Evolutionary conservation across 2,329 filamentous ascomycete species (phyloP).

Genomic region (Xylaria polymorpha): DNA sequence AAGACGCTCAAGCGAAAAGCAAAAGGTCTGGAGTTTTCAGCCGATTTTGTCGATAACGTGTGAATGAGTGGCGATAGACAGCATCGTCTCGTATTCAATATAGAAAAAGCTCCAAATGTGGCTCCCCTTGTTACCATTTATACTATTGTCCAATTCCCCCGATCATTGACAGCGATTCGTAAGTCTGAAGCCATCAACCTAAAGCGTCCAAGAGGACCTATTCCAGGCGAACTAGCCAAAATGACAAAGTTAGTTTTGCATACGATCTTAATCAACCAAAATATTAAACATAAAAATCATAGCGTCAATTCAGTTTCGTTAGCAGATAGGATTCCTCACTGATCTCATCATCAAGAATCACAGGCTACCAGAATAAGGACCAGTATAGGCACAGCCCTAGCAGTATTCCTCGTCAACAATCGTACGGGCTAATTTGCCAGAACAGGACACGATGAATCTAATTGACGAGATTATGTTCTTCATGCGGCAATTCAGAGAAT

Average conservation of each 20-base stretch:
- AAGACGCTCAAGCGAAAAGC: neutral
- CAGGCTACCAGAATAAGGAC: no score
- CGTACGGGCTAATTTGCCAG: no score
- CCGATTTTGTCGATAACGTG: neutral
- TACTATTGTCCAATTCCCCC: conserved; percentile 33
- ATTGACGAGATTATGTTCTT: no score
- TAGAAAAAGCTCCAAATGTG: neutral
- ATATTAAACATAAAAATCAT: conserved; percentile 17
- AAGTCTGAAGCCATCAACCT: neutral
- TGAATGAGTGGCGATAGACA: neutral
- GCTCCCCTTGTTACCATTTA: neutral
- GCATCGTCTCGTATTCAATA: neutral
- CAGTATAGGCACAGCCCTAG: no score
- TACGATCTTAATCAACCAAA: no score
- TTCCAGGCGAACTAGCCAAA: neutral
- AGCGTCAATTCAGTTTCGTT: conserved; percentile 45
- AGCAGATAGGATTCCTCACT: no score
- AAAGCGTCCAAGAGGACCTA: no score
- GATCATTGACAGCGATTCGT: conserved; percentile 26
- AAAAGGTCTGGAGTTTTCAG: neutral
- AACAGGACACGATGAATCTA: no score
- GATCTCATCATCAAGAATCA: no score
- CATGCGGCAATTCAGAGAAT: no score
- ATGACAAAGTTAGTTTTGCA: neutral
- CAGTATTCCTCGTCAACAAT: no score